Evolutionary conservation across 345 rosid species (phyloP), one percentile per base, ranked within the genome.

Genomic region (Pistacia vera): DNA sequence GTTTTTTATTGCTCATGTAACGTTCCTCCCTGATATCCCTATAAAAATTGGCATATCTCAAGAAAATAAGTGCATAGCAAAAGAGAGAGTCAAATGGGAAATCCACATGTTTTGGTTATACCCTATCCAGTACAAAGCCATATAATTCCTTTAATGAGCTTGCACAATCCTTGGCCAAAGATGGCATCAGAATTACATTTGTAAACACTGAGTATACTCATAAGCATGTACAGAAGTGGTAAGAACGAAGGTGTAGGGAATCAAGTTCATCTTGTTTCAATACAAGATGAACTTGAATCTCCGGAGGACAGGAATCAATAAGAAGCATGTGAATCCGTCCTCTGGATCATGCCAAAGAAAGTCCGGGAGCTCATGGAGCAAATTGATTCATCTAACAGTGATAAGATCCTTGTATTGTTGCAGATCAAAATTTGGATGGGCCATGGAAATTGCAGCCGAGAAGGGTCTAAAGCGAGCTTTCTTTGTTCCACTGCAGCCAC

Each of bases 371-470:
- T 68, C 12, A 68, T 68, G 28, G 71, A 68, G 0, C 44, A 68
- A 8, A 30, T 51, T 18, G 52, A 68, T 51, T 11, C 71, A 22
- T 25, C 14, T 28, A 22, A 51, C 8, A 65, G 52, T 28, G 61
- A 69, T 6, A 69, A 54, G 61, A 33, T 69, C 61, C 59, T 36
- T 74, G 77, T 63, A 13, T 72, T 25, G 4, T 76, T 5, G 79
- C 73, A 4, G 79, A 76, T 76, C 66, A 67, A 7, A 46, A 35
- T 20, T 30, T 76, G 73, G 67, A 68, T 76, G 79, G 79, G 60
- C 73, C 33, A 17, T 59, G 35, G 68, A 68, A 28, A 44, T 68
- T 33, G 73, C 67, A 2, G 56, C 22, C 10, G 64, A 68, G 51
- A 68, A 58, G 51, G 60, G 67, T 44, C 68, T 59, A 18, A 28